A percentile compares a stretch with the other conserved stretches of the same genome.
Conservation (phyloP, 1,139 yeast genomes). For the Taphrina populina region DNA sequence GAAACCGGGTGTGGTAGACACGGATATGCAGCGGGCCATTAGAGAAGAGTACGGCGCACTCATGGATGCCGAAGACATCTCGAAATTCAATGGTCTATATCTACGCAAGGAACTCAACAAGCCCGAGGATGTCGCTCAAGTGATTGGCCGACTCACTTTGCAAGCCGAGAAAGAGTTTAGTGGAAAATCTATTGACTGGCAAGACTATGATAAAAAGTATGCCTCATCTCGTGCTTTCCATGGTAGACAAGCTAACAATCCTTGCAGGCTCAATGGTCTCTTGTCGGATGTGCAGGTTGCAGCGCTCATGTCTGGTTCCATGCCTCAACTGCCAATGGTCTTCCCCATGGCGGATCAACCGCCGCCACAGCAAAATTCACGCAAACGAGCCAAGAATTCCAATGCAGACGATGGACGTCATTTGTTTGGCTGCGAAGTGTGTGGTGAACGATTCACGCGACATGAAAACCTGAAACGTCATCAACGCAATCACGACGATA, state of each 20-base stretch:
- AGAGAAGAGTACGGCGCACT: slow-evolving; percentile 50
- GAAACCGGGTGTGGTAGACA: slow-evolving; percentile 93
- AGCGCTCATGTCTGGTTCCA: slow-evolving; percentile 20
- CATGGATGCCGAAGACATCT: slow-evolving; percentile 23
- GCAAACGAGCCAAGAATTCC: slow-evolving; percentile 24
- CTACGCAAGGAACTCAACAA: slow-evolving; percentile 15
- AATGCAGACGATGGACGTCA: slow-evolving; percentile 29
- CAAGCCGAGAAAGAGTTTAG: slow-evolving; percentile 22
- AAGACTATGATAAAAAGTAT: slow-evolving; percentile 18
- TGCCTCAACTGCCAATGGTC: slow-evolving; percentile 23
- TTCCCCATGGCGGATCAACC: background rate
- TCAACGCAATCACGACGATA: slow-evolving; percentile 28
- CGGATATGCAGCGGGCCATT: slow-evolving; percentile 77
- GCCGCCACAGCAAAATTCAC: slow-evolving; percentile 1
- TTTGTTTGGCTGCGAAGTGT: slow-evolving; percentile 24
- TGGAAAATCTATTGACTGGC: slow-evolving; percentile 30
- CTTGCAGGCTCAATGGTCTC: slow-evolving; percentile 7
- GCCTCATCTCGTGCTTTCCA: background rate
- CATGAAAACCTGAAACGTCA: slow-evolving; percentile 30
- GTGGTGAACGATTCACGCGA: slow-evolving; percentile 31
- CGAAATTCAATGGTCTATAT: slow-evolving; percentile 18
- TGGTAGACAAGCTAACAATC: background rate
- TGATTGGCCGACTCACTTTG: slow-evolving; percentile 15
- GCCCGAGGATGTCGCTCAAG: slow-evolving; percentile 26
- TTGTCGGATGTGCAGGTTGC: slow-evolving; percentile 15